Conservation (phyloP, 1,284 basidiomycete genomes). For the Cutaneotrichosporon spelunceum region DNA sequence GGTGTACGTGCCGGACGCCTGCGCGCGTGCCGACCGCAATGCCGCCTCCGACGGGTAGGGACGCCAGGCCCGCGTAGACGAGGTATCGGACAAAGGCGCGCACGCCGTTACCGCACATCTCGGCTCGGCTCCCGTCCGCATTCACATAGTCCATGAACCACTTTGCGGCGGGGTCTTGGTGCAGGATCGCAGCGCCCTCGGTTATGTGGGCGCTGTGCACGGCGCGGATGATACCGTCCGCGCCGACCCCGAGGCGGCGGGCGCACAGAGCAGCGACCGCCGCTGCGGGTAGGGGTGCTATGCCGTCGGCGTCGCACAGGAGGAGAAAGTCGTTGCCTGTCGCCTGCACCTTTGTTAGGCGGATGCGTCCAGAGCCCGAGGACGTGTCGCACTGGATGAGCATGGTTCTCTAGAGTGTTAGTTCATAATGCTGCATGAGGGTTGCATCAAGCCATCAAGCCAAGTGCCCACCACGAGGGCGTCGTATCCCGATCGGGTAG, state of each 20-base stretch:
- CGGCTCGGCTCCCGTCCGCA: not conserved
- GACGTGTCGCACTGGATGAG: not conserved
- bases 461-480: no score
- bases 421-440: no score
- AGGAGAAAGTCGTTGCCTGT: constrained; percentile 1
- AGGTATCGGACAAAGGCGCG: not conserved
- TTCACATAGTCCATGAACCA: constrained; percentile 3
- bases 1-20: not conserved
- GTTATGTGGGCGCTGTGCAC: not conserved
- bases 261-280: not conserved
- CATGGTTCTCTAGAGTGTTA: not conserved
- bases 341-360: not conserved
- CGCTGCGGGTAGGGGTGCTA: not conserved
- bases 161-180: not conserved
- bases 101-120: constrained; percentile 1
- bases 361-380: not conserved
- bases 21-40: not conserved
- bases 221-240: not conserved
- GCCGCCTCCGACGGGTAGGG: not conserved
- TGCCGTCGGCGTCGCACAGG: not conserved
- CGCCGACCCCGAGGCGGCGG: not conserved
- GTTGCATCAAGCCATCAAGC: no score
- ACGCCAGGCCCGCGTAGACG: not conserved
- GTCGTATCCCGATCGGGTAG: no score
- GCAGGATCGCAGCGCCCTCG: not conserved